Evolutionary conservation across 805 yeast genomes (phyloP).

Genomic region (Maudiozyma serrabonitensis): DNA sequence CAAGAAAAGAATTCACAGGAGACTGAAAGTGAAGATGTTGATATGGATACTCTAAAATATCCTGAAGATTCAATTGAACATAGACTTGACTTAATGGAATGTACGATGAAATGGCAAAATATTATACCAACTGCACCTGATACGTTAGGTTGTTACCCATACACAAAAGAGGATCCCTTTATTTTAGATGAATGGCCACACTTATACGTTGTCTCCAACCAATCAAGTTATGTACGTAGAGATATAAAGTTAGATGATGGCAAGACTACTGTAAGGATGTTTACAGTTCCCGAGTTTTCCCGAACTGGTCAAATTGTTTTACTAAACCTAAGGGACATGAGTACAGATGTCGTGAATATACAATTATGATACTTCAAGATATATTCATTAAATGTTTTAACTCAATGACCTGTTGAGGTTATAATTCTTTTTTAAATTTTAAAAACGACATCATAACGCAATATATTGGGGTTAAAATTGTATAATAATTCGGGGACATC

Average conservation of each 20-base stretch:
- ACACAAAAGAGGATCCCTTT: slow-evolving; percentile 68
- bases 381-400: no score
- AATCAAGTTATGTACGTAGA: slow-evolving; percentile 47
- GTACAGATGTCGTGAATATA: slow-evolving; percentile 40
- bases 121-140: slow-evolving; percentile 94
- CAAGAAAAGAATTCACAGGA: slow-evolving; percentile 26
- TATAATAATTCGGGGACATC: no score
- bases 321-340: slow-evolving; percentile 48
- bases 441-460: no score
- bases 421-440: no score
- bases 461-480: no score
- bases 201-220: slow-evolving; percentile 81
- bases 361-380: neutral
- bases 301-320: slow-evolving; percentile 56
- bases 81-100: slow-evolving; percentile 49
- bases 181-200: slow-evolving; percentile 73
- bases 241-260: slow-evolving; percentile 28
- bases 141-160: slow-evolving; percentile 86
- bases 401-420: no score
- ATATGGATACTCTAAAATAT: neutral
- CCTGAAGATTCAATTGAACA: slow-evolving; percentile 16
- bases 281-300: slow-evolving; percentile 64
- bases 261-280: slow-evolving; percentile 36
- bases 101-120: slow-evolving; percentile 74
- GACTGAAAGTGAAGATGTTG: slow-evolving; percentile 8